A percentile compares a stretch with the other conserved stretches of the same genome.
Evolutionary conservation across 352 stramenopile species (phyloP).

Genomic region (Globisporangium parvum): DNA sequence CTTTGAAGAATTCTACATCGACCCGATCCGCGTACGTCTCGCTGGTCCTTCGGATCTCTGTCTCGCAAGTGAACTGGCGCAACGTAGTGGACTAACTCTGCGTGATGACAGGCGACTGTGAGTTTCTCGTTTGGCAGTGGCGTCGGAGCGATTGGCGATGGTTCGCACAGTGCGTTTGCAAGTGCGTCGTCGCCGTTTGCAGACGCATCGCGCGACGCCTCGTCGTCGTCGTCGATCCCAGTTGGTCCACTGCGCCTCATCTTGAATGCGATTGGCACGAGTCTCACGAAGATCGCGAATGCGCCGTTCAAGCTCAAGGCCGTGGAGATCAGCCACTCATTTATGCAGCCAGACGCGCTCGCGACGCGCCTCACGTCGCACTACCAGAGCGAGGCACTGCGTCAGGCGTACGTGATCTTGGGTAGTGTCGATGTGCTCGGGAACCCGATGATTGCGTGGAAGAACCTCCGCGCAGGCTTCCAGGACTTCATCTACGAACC

Average conservation of each 20-base stretch:
- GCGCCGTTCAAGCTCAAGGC: slow-evolving; percentile 79
- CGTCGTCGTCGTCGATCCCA: slow-evolving; percentile 42
- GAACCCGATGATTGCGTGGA: slow-evolving; percentile 87
- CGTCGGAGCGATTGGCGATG: slow-evolving; percentile 55
- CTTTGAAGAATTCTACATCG: slow-evolving; percentile 87
- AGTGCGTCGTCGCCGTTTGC: slow-evolving; percentile 1
- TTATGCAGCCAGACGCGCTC: slow-evolving; percentile 75
- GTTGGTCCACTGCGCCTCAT: slow-evolving; percentile 78
- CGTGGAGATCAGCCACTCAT: slow-evolving; percentile 76
- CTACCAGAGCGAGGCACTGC: slow-evolving; percentile 84
- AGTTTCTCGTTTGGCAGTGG: slow-evolving; percentile 81
- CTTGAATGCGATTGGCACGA: slow-evolving; percentile 83
- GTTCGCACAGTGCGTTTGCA: slow-evolving; percentile 21
- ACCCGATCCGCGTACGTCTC: slow-evolving; percentile 56
- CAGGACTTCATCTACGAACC: slow-evolving; percentile 82
- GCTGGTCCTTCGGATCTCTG: not conserved
- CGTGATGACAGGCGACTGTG: slow-evolving; percentile 42
- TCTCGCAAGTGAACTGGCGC: too few relatives aligned
- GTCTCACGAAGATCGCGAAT: slow-evolving; percentile 85
- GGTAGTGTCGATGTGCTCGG: slow-evolving; percentile 85
- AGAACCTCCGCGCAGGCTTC: slow-evolving; percentile 75
- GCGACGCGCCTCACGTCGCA: slow-evolving; percentile 64
- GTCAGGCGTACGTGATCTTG: slow-evolving; percentile 84
- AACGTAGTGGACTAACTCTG: not conserved
- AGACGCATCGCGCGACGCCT: slow-evolving; percentile 4